Conservation (phyloP, 257 asterid species). For the Solanum chiquidenum region DNA sequence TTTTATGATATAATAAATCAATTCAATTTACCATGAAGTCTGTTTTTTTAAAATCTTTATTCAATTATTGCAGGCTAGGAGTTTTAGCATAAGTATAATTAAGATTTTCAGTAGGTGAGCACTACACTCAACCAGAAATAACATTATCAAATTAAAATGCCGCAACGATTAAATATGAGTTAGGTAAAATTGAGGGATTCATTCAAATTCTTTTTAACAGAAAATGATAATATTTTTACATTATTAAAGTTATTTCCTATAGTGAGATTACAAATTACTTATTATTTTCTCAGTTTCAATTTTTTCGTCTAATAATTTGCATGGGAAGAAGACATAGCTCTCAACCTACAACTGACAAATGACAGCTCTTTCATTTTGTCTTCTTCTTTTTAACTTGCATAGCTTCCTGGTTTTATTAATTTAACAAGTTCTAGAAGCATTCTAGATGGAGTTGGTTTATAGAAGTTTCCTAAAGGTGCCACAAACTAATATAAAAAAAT, state of each 20-base stretch:
- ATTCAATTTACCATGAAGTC: background rate
- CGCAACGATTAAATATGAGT: background rate
- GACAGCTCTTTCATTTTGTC: background rate
- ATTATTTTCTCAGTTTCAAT: too few relatives aligned
- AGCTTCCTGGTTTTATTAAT: background rate
- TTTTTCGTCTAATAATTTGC: background rate
- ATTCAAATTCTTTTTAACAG: too few relatives aligned
- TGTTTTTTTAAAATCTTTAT: background rate
- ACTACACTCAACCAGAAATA: background rate
- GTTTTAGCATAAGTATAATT: background rate
- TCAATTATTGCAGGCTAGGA: background rate
- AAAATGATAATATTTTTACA: too few relatives aligned
- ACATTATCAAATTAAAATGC: background rate
- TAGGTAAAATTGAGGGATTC: too few relatives aligned
- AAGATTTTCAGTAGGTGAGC: background rate
- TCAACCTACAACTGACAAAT: background rate
- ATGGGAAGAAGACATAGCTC: background rate
- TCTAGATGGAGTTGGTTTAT: background rate
- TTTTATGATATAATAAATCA: background rate
- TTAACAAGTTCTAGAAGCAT: background rate
- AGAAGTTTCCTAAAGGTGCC: background rate
- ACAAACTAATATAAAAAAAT: background rate
- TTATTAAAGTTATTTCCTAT: too few relatives aligned
- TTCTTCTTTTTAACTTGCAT: background rate
- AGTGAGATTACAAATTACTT: background rate